Conservation (phyloP, 1,139 yeast species). For the Kurtzmaniella quercitrusa region DNA sequence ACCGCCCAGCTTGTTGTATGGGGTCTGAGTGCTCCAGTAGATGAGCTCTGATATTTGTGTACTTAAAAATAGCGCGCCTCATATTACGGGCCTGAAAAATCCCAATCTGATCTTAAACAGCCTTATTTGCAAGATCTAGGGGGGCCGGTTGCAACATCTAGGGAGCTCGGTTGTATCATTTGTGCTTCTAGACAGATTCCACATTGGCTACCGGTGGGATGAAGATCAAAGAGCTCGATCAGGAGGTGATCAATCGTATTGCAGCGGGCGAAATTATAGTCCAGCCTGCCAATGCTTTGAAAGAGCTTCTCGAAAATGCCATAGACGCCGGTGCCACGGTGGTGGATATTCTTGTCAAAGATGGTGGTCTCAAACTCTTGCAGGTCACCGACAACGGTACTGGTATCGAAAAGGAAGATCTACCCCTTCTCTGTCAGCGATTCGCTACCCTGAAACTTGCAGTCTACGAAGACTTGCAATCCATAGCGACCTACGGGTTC, state of each 20-base stretch:
- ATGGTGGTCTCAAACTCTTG: constrained; percentile 50
- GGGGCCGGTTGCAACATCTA: too few relatives aligned
- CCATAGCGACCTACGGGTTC: constrained; percentile 54
- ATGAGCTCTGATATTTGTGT: too few relatives aligned
- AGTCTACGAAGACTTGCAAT: constrained; percentile 45
- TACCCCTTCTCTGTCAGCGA: constrained; percentile 48
- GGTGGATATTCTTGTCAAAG: constrained; percentile 48
- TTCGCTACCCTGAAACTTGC: constrained; percentile 54
- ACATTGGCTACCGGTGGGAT: too few relatives aligned
- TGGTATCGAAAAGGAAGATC: constrained; percentile 45
- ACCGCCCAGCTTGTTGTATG: too few relatives aligned
- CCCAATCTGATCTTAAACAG: too few relatives aligned
- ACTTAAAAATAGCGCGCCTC: too few relatives aligned
- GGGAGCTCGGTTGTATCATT: too few relatives aligned
- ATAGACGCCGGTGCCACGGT: constrained; percentile 48
- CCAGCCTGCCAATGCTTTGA: constrained; percentile 79
- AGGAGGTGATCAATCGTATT: constrained; percentile 74
- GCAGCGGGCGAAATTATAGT: constrained; percentile 98
- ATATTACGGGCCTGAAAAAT: too few relatives aligned
- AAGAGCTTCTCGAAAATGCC: constrained; percentile 53
- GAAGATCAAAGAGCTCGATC: constrained; percentile 46
- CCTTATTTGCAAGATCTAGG: too few relatives aligned
- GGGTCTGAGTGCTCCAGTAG: too few relatives aligned
- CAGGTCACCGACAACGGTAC: constrained; percentile 53
- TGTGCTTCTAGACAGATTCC: too few relatives aligned